Conservation (phyloP, 352 stramenopile species). For the Ochromonadaceae sp. region DNA sequence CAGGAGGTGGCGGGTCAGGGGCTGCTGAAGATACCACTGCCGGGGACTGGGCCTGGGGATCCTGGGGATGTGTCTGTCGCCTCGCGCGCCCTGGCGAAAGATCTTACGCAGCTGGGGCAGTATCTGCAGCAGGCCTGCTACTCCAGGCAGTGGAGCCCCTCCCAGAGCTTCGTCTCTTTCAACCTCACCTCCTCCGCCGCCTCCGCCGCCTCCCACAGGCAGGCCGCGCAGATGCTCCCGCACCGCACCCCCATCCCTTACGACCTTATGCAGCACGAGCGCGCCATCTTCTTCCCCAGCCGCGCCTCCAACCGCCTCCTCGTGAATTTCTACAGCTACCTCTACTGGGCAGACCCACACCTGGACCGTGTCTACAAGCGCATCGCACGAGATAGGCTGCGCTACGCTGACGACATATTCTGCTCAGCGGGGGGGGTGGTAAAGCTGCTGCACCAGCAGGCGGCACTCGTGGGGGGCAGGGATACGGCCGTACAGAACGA, state of each 20-base stretch:
- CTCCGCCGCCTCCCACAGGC: too few relatives aligned
- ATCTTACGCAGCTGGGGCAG: not conserved
- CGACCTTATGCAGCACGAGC: too few relatives aligned
- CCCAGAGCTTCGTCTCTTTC: not conserved
- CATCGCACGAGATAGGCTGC: not conserved
- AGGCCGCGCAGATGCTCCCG: too few relatives aligned
- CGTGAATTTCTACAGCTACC: slow-evolving; percentile 50
- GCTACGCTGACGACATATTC: slow-evolving; percentile 13
- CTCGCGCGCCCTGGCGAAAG: too few relatives aligned
- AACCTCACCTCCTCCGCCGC: too few relatives aligned
- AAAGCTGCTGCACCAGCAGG: not conserved
- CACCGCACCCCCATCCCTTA: too few relatives aligned
- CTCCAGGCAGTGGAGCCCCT: not conserved
- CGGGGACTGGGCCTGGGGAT: too few relatives aligned
- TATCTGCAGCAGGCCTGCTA: slow-evolving; percentile 12
- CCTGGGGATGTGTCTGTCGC: too few relatives aligned
- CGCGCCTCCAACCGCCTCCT: slow-evolving; percentile 41
- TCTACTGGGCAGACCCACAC: slow-evolving; percentile 41
- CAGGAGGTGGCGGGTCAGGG: not conserved
- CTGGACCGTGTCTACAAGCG: slow-evolving; percentile 37
- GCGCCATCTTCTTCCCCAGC: too few relatives aligned
- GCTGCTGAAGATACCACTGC: slow-evolving; percentile 7
- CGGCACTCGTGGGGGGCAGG: too few relatives aligned
- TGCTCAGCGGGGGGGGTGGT: not conserved
- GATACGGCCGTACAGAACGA: too few relatives aligned